A percentile compares a stretch with the other conserved stretches of the same genome.
phyloP scores from a whole-genome alignment of 257 asterid species.

The Fraxinus quadrangulata region DNA sequence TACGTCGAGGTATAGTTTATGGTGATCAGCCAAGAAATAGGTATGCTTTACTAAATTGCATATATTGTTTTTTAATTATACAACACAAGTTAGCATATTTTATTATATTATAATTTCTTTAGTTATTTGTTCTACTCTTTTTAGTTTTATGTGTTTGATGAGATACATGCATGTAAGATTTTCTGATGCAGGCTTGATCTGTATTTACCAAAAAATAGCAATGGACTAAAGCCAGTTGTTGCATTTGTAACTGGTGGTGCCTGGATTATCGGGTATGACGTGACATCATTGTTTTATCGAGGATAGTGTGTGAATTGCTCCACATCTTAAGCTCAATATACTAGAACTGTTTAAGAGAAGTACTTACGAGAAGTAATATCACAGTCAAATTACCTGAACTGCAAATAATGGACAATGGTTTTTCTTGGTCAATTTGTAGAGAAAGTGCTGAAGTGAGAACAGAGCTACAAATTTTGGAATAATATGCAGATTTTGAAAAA shows the following conservation, averaged over 20 bases:
- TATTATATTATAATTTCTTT: not conserved
- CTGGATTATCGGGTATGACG: constrained; percentile 88
- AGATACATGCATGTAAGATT: constrained; percentile 9
- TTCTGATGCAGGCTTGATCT: constrained; percentile 74
- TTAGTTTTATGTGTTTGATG: constrained; percentile 1
- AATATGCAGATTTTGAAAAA: constrained; percentile 8
- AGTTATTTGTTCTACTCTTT: not conserved
- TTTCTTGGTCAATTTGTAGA: not conserved
- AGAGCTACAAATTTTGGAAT: not conserved
- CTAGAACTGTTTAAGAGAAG: not conserved
- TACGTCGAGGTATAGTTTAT: constrained; percentile 76
- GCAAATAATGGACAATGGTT: not conserved
- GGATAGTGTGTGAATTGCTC: not conserved
- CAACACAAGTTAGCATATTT: not conserved
- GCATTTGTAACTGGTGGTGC: constrained; percentile 99
- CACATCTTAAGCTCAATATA: not conserved
- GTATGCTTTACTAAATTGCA: constrained; percentile 35
- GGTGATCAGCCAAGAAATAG: constrained; percentile 96
- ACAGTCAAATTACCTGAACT: not conserved
- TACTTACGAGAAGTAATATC: not conserved
- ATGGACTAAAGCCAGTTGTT: constrained; percentile 87
- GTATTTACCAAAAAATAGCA: constrained; percentile 67
- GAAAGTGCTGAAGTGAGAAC: not conserved
- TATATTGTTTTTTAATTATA: constrained; percentile 1
- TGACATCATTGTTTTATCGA: constrained; percentile 1